Conservation (phyloP, 164 flowering plant genomes). For the Aristolochia fimbriata region DNA sequence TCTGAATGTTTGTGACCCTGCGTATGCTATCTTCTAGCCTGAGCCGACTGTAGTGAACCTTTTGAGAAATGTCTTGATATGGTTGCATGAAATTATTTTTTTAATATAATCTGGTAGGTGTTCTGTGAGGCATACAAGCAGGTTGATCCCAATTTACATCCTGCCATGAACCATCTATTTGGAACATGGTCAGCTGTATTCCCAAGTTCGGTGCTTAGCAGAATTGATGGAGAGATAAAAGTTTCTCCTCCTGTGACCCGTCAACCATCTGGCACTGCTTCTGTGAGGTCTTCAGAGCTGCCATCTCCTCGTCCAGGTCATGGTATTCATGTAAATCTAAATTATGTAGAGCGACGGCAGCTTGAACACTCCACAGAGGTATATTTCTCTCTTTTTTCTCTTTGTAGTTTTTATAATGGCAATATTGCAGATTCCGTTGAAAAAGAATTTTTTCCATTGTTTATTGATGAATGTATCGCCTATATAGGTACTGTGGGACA, state of each 20-base stretch:
- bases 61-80: too few relatives aligned
- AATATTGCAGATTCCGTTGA: neutral
- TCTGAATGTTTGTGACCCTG: too few relatives aligned
- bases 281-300: slow-evolving; percentile 54
- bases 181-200: slow-evolving; percentile 89
- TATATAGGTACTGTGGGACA: too few relatives aligned
- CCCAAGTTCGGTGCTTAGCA: slow-evolving; percentile 51
- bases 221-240: slow-evolving; percentile 53
- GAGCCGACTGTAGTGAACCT: too few relatives aligned
- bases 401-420: neutral
- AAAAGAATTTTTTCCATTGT: too few relatives aligned
- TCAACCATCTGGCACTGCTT: slow-evolving; percentile 33
- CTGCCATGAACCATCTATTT: slow-evolving; percentile 86
- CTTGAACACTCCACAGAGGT: slow-evolving; percentile 41
- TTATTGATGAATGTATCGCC: too few relatives aligned
- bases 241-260: slow-evolving; percentile 35
- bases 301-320: slow-evolving; percentile 60
- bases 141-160: slow-evolving; percentile 47
- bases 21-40: too few relatives aligned
- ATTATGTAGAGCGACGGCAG: slow-evolving; percentile 63
- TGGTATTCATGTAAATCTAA: slow-evolving; percentile 96
- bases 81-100: neutral
- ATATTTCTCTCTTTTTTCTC: slow-evolving; percentile 13
- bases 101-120: slow-evolving; percentile 38
- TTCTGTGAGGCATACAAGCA: slow-evolving; percentile 81